Evolutionary conservation across 441 rosid species (phyloP).

Genomic region (Aleurites moluccanus): DNA sequence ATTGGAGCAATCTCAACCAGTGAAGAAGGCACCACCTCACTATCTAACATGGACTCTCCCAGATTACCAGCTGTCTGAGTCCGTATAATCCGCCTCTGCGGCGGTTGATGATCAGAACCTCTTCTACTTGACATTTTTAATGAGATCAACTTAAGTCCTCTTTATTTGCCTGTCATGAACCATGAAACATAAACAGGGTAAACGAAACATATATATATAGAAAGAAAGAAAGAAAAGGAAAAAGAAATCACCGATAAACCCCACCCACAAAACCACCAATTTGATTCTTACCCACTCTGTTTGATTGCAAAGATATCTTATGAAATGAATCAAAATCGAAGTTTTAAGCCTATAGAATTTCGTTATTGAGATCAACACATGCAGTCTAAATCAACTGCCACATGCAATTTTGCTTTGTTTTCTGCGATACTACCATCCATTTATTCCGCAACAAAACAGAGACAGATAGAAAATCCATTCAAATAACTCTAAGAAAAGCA

Average conservation of each 20-base stretch:
- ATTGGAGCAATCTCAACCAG: conserved; percentile 94
- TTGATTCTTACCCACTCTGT: background rate
- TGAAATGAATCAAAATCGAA: background rate
- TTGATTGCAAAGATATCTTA: background rate
- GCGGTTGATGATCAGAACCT: conserved; percentile 25
- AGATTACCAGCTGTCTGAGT: conserved; percentile 94
- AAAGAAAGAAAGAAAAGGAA: background rate
- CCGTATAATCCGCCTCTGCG: conserved; percentile 54
- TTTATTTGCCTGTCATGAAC: conserved; percentile 21
- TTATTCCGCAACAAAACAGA: conserved; percentile 4
- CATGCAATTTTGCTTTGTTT: background rate
- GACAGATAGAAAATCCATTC: background rate
- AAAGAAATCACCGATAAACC: background rate
- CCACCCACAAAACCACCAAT: background rate
- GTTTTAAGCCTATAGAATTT: background rate
- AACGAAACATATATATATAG: background rate
- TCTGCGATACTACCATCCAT: background rate
- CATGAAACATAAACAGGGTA: conserved; percentile 12
- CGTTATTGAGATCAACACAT: background rate
- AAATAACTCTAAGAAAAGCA: background rate
- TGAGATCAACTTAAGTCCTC: conserved; percentile 10
- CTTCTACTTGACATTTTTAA: conserved; percentile 33
- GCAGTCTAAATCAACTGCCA: background rate
- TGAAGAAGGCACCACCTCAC: conserved; percentile 97
- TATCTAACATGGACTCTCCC: conserved; percentile 83